These are phyloP conservation scores for Schizophyllum commune DNA, from an alignment of 1,284 basidiomycete genomes.

Conservation along the genomic window DNA sequence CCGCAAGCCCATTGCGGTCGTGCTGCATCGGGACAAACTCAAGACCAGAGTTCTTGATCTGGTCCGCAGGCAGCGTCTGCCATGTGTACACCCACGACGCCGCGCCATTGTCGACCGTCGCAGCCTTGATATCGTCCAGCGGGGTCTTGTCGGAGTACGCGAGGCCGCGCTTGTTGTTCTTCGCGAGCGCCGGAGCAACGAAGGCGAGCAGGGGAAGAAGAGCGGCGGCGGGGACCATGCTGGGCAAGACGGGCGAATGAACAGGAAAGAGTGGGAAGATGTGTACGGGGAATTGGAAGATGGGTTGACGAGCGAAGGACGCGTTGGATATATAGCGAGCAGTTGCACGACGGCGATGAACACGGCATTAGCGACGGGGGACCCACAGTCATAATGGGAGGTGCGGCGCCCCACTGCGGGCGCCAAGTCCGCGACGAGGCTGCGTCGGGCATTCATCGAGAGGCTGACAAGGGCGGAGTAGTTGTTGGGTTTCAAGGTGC, in stretches of 20 bases:
- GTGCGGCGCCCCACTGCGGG: neutral
- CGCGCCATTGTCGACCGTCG: neutral
- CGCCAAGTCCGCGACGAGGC: neutral
- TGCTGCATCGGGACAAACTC: slow-evolving; percentile 45
- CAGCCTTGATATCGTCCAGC: neutral
- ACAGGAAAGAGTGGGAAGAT: neutral
- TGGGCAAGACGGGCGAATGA: neutral
- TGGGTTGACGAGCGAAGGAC: neutral
- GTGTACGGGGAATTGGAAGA: neutral
- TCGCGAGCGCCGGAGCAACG: neutral
- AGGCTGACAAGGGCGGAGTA: neutral
- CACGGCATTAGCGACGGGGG: neutral
- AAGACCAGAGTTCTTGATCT: slow-evolving; percentile 32
- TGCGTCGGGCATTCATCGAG: neutral
- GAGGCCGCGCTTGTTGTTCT: neutral
- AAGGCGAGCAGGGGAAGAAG: neutral
- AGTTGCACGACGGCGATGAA: neutral
- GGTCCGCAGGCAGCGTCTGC: slow-evolving; percentile 31
- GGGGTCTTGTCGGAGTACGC: neutral
- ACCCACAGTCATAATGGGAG: neutral
- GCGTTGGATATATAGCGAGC: neutral
- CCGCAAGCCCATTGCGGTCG: slow-evolving; percentile 24
- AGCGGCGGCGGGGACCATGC: neutral
- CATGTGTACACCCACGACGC: slow-evolving; percentile 38
- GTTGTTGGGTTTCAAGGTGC: too few species aligned